Base-by-base conservation (phyloP, 768 basidiomycete species). In the Leucocoprinus sp. region DNA sequence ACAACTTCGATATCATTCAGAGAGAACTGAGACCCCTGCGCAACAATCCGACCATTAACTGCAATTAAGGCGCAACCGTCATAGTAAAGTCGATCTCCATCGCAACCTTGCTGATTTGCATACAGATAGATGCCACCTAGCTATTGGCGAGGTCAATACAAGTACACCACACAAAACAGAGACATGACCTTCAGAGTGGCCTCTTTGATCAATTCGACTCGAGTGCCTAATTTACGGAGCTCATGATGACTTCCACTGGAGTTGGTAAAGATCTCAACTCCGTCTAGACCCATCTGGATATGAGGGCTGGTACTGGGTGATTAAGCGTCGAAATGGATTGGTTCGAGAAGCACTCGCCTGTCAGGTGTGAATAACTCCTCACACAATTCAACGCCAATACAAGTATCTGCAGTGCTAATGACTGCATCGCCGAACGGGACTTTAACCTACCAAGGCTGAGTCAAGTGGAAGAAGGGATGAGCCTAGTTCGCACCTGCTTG, bases 171-270 rank as follows among this genome's bases (percentile, higher is more conserved):
- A 18, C 15, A 24, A 31, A 36, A 26, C 4, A 8, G 3, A 22
- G 4, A 8, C 17, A 51, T 45, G 52, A 87, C 95, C 78, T 98
- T 99, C 49, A 84, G 68, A 1, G 95, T 99, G 1, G 96, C 96
- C 59, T 97, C 96, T 57, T 89, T 93, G 66, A 99, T 97, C 8
- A 99, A 71, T 50, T 99, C 93, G 1, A 98, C 78, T 5, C 96
- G 80, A 6, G 78, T 80, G 57, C 91, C 79, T 19, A 99, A 74
- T 63, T 99, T 99, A n/a, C 96, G 82, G 19, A 99, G 80, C 60
- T 98, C 96, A 57, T 99, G 96, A 59, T 99, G 96, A 62, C 91
- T 95, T 4, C 93, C 96, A 52, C 90, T 93, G 1, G 96, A 98
- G 65, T 99, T 99, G 7, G 95, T 97, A 60, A 98, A 97, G 40